Base-by-base conservation (phyloP, 176 grass and related monocot genomes). In the Saccharum spontaneum region DNA sequence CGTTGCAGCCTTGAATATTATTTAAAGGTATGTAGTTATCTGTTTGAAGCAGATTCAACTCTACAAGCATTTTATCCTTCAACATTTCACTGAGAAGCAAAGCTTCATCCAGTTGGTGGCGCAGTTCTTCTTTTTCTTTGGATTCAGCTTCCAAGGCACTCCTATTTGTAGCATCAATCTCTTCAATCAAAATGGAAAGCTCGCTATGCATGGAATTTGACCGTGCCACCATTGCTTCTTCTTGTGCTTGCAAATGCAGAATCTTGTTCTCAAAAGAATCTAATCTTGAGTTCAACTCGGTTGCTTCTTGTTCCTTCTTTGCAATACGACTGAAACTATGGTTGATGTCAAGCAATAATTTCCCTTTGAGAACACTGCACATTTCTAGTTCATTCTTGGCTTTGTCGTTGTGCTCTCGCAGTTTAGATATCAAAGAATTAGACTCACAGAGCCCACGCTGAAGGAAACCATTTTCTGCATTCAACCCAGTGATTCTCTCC, bases 391-490 rank as follows among this genome's bases (percentile, higher is more conserved):
- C 91, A 64, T 77, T 90, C 84, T 92, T 95, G 75, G 91, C 85
- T 87, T 91, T 94, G 71, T 79, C 62, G 74, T 95, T 98, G 80
- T 90, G 84, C 71, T 95, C 91, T 82, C 86, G 87, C 69, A 98
- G 71, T 34, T 91, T 89, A 89, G 83, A 88, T 89, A 95, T 94
- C 73, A 95, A 48, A 71, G 89, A 90, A 92, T 90, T 95, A 86
- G 93, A 95, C 43, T 89, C 79, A 52, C 67, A 85, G 34, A 98
- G 69, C 65, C 96, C 96, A 28, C 41, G 54, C 52, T 95, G 91
- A 84, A 98, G 93, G 60, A 98, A 98, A 82, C 86, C 66, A 87
- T 98, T 98, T 86, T 98, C 91, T 73, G 85, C 86, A 86, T 89
- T 92, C 33, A 98, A 67, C 62, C 91, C 96, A 75, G 88, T 98